A percentile compares a stretch with the other conserved stretches of the same genome.
phyloP scores from a whole-genome alignment of 805 yeast genomes.

The Ogataea paradorogensis region DNA sequence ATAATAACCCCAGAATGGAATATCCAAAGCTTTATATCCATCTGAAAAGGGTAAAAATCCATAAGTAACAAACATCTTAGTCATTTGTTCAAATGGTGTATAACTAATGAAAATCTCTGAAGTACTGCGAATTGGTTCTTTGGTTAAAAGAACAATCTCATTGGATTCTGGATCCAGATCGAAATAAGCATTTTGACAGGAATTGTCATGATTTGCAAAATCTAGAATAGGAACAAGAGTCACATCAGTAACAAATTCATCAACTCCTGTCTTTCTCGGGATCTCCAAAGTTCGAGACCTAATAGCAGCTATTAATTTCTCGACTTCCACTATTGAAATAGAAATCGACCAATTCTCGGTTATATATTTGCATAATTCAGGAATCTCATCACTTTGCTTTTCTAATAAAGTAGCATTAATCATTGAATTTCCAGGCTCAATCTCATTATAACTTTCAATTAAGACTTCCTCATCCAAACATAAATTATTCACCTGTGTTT shows the following conservation, averaged over 20 bases:
- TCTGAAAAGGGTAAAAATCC: slow-evolving; percentile 43
- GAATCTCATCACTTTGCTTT: slow-evolving; percentile 13
- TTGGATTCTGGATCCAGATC: slow-evolving; percentile 35
- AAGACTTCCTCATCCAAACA: slow-evolving; percentile 28
- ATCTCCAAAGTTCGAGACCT: slow-evolving; percentile 63
- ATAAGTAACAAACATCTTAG: slow-evolving; percentile 39
- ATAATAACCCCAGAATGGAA: slow-evolving; percentile 34
- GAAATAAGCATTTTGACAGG: slow-evolving; percentile 49
- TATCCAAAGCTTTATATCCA: slow-evolving; percentile 30
- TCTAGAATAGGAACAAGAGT: slow-evolving; percentile 66
- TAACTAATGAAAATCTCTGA: slow-evolving; percentile 45
- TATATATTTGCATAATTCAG: slow-evolving; percentile 17
- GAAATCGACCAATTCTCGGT: slow-evolving; percentile 18
- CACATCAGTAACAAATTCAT: slow-evolving; percentile 46
- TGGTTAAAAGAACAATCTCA: slow-evolving; percentile 2
- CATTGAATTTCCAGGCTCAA: slow-evolving; percentile 13
- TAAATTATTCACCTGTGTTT: slow-evolving; percentile 33
- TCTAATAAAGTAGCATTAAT: slow-evolving; percentile 14
- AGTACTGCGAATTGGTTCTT: neutral
- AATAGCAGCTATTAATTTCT: slow-evolving; percentile 40
- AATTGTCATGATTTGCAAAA: slow-evolving; percentile 59
- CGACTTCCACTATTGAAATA: slow-evolving; percentile 12
- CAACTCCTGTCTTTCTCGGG: slow-evolving; percentile 40
- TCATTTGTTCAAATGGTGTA: slow-evolving; percentile 41
- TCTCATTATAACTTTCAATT: slow-evolving; percentile 19